Base-by-base conservation (phyloP, 2,329 filamentous ascomycete species). In the Claviceps digitariae region DNA sequence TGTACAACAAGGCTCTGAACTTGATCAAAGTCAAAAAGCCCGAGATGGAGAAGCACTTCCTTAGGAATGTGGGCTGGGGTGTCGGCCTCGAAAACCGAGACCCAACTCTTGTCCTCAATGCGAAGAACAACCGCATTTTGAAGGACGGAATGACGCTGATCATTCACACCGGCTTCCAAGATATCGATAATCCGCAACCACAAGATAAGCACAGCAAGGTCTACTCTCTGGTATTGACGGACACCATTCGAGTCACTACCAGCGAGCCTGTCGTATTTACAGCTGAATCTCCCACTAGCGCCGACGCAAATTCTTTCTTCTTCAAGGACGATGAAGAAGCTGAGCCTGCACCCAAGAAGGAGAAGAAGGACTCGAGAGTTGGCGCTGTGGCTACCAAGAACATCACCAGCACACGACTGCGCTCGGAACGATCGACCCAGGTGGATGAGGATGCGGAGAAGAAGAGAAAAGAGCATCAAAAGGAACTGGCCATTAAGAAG, bases 141-240 rank as follows among this genome's bases (percentile, higher is more conserved):
- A 95, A 91, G 69, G 94, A 97, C 64, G 94, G 94, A 59, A 98
- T 98, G 93, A 98, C 93, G 0, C 77, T 98, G 13, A 87, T 86
- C 62, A 81, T 98, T 61, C 90, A 87, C 34, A 93, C 91, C 4
- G 90, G 91, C 12, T 87, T 98, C 63, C 85, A 83, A 55, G 90
- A 97, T 64, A 80, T 98, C 48, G 84, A 90, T 63, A 95, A 97
- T 64, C 81, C 86, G 12, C 83, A 85, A 56, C 82, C 90, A 0
- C 89, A 94, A 66, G 90, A 95, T 67, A 94, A 94, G 73, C 87
- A 86, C 69, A 90, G 86, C 70, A 88, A 88, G 63, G 79, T 79
- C 2, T 98, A 98, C 67, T 93, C 90, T 0, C 78, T 98, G 59
- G 79, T 95, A 49, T 80, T 98, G 48, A 90, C 87, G 1, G 93